A percentile compares a stretch with the other conserved stretches of the same genome.
Evolutionary conservation across 176 grass and related monocot species (phyloP).

Genomic region (Dactylis glomerata): DNA sequence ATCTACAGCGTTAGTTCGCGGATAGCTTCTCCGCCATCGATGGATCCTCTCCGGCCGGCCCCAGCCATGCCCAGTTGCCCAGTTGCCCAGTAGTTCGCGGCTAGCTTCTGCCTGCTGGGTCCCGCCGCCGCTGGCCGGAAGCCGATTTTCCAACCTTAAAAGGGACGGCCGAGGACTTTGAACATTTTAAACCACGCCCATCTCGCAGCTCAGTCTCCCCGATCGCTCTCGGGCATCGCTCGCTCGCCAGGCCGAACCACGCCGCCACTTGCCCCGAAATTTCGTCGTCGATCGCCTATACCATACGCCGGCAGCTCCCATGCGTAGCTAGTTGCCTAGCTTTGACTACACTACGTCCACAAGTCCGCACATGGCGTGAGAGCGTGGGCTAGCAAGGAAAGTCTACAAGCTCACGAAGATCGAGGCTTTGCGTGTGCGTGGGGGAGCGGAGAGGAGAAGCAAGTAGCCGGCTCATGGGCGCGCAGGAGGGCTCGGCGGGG

Average conservation of each 20-base stretch:
- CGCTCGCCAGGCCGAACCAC: not conserved
- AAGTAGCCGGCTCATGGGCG: conserved; percentile 16
- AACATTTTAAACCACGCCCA: not conserved
- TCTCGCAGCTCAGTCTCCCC: not conserved
- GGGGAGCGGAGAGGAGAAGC: not conserved
- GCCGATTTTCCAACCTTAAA: conserved; percentile 15
- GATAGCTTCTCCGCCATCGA: too few relatives aligned
- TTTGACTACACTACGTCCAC: not conserved
- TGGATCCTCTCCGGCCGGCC: too few relatives aligned
- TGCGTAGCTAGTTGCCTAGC: too few relatives aligned
- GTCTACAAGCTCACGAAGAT: too few relatives aligned
- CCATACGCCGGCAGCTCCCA: not conserved
- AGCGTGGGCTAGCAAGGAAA: not conserved
- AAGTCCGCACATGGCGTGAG: not conserved
- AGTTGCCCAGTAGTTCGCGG: not conserved
- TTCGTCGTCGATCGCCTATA: not conserved
- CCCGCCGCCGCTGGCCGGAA: not conserved
- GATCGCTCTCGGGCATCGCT: conserved; percentile 7
- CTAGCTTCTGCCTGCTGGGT: not conserved
- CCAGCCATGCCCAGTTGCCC: not conserved
- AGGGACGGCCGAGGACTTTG: conserved; percentile 26
- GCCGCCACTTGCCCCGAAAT: conserved; percentile 25
- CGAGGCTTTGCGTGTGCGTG: not conserved
- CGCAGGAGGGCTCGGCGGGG: conserved; percentile 39
- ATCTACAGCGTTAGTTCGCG: too few relatives aligned